These are phyloP conservation scores for Pleurotus giganteus DNA, from an alignment of 768 basidiomycete species.

Conservation along the genomic window DNA sequence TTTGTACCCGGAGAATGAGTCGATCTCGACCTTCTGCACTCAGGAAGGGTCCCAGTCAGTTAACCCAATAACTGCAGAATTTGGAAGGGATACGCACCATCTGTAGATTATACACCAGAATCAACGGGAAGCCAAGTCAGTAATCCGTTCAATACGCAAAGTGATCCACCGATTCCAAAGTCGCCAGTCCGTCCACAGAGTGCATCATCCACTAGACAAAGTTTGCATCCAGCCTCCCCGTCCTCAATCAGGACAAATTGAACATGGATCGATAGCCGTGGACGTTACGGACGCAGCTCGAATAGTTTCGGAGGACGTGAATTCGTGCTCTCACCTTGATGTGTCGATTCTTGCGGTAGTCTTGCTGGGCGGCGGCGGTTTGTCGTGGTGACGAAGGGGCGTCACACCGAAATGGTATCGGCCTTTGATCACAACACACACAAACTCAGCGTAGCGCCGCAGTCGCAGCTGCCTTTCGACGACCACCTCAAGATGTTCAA, in stretches of 20 bases:
- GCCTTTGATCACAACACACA: background rate
- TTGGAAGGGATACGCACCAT: constrained; percentile 35
- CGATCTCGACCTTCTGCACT: constrained; percentile 93
- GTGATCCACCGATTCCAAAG: constrained; percentile 12
- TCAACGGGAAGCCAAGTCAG: constrained; percentile 12
- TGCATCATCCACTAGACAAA: constrained; percentile 34
- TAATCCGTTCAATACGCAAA: background rate
- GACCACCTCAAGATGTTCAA: too few relatives aligned
- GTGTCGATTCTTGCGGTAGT: constrained; percentile 31
- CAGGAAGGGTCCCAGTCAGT: constrained; percentile 19
- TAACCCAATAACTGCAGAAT: background rate
- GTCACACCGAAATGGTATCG: background rate
- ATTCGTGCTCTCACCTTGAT: constrained; percentile 61
- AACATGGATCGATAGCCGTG: constrained; percentile 11
- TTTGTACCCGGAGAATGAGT: constrained; percentile 94
- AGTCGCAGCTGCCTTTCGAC: too few relatives aligned
- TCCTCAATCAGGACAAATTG: constrained; percentile 16
- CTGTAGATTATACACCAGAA: constrained; percentile 22
- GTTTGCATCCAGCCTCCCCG: constrained; percentile 40
- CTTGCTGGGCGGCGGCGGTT: constrained; percentile 6
- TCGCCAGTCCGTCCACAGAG: constrained; percentile 1
- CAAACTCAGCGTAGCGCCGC: background rate
- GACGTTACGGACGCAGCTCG: constrained; percentile 12
- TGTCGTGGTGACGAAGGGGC: constrained; percentile 1
- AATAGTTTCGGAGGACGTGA: constrained; percentile 18